Percentiles rank a stretch among this genome's conserved stretches.
Conservation (phyloP, 305 asterid genomes). For the Fraxinus greggii region DNA sequence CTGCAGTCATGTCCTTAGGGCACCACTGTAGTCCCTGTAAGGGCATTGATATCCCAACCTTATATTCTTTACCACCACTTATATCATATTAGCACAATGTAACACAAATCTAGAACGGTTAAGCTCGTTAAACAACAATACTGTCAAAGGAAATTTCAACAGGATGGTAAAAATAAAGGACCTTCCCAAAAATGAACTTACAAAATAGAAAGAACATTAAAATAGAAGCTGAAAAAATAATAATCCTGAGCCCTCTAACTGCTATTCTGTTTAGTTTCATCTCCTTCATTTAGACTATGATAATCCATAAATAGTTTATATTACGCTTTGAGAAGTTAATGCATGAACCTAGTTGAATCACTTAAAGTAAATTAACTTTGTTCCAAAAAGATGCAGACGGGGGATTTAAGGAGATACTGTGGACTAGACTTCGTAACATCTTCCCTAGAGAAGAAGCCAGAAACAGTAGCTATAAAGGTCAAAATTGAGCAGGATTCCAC, state of each 20-base stretch:
- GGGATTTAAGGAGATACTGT: constrained; percentile 60
- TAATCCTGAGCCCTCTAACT: background rate
- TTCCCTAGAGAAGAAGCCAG: constrained; percentile 68
- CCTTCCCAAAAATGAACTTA: background rate
- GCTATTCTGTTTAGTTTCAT: background rate
- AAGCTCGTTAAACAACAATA: background rate
- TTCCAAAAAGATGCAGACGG: constrained; percentile 44
- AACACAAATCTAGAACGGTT: background rate
- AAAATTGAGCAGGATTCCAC: constrained; percentile 42
- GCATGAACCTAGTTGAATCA: background rate
- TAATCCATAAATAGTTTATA: background rate
- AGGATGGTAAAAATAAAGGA: background rate
- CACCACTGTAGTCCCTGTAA: background rate
- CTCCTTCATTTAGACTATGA: background rate
- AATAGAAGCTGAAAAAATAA: background rate
- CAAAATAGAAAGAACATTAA: background rate
- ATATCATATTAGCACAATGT: background rate
- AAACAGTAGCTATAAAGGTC: constrained; percentile 45
- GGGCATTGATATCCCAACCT: background rate
- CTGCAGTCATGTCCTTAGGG: background rate
- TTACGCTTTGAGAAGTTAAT: background rate
- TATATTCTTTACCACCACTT: background rate
- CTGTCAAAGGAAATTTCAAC: background rate
- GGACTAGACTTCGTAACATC: constrained; percentile 73
- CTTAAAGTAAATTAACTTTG: background rate